Percentiles rank a stretch among this genome's conserved stretches.
Evolutionary conservation across 2,329 filamentous ascomycete genomes (phyloP).

Genomic region (Claviceps fusiformis): DNA sequence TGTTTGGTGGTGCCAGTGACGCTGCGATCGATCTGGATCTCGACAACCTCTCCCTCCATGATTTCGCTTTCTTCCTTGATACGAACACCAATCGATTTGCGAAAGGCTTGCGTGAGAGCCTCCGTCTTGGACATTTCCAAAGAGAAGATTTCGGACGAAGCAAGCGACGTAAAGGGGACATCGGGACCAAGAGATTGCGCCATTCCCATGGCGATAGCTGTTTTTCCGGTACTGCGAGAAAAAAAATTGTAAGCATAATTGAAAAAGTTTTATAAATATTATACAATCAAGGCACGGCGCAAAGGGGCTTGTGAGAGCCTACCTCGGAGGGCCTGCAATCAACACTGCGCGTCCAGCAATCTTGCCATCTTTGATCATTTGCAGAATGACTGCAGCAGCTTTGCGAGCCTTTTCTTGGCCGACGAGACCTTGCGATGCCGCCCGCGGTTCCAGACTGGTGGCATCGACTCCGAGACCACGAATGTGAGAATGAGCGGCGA

Average conservation of each 20-base stretch:
- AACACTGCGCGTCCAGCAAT: conserved; percentile 91
- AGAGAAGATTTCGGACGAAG: conserved; percentile 94
- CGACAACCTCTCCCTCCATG: conserved; percentile 96
- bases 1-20: conserved; percentile 95
- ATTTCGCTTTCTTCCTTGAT: conserved; percentile 99
- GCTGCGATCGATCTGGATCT: conserved; percentile 95
- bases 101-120: conserved; percentile 94
- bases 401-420: conserved; percentile 95
- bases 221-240: conserved; percentile 73
- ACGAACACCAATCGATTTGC: conserved; percentile 92
- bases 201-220: conserved; percentile 97
- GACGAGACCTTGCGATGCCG: conserved; percentile 80
- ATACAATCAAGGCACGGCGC: not conserved
- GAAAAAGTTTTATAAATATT: not conserved
- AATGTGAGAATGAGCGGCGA: conserved; percentile 96
- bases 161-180: conserved; percentile 91
- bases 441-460: conserved; percentile 77
- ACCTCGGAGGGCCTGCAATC: conserved; percentile 86
- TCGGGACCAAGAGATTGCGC: conserved; percentile 87
- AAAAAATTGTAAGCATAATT: not conserved
- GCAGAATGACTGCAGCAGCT: conserved; percentile 86
- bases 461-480: conserved; percentile 86
- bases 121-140: conserved; percentile 99
- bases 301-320: conserved; percentile 5
- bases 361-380: conserved; percentile 99